Conservation (phyloP, 2,329 filamentous ascomycete species). For the Xylaria polymorpha region DNA sequence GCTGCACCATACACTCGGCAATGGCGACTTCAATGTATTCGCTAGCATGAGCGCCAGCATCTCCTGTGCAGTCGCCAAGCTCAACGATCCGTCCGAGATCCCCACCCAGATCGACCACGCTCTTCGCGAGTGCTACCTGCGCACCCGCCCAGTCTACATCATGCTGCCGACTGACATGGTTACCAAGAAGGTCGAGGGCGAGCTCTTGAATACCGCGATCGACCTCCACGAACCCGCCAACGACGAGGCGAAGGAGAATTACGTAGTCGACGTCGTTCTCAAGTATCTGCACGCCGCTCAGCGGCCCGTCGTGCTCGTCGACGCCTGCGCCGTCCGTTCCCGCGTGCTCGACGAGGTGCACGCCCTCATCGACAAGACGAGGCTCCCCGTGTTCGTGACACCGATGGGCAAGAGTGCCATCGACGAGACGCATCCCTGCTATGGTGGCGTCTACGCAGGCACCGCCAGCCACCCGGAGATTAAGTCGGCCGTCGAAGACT, state of each 20-base stretch:
- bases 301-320: slow-evolving; percentile 81
- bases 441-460: slow-evolving; percentile 88
- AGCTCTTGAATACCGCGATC: slow-evolving; percentile 75
- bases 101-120: slow-evolving; percentile 82
- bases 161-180: slow-evolving; percentile 86
- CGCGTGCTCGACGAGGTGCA: slow-evolving; percentile 78
- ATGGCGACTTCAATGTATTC: slow-evolving; percentile 86
- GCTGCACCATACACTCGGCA: slow-evolving; percentile 77
- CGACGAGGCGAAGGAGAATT: slow-evolving; percentile 77
- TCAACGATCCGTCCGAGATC: slow-evolving; percentile 76
- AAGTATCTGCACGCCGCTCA: slow-evolving; percentile 78
- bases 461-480: slow-evolving; percentile 75
- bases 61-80: slow-evolving; percentile 76
- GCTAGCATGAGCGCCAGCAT: slow-evolving; percentile 79
- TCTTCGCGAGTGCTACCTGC: slow-evolving; percentile 77
- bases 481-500: slow-evolving; percentile 71
- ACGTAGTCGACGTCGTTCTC: slow-evolving; percentile 83
- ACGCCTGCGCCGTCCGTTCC: slow-evolving; percentile 85
- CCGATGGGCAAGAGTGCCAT: slow-evolving; percentile 91
- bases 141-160: slow-evolving; percentile 84
- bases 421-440: slow-evolving; percentile 79
- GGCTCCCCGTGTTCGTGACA: slow-evolving; percentile 85
- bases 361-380: slow-evolving; percentile 76
- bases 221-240: slow-evolving; percentile 73
- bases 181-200: slow-evolving; percentile 78